These are phyloP conservation scores for Daldinia concentrica DNA, from an alignment of 495 filamentous ascomycete genomes.

Conservation along the genomic window DNA sequence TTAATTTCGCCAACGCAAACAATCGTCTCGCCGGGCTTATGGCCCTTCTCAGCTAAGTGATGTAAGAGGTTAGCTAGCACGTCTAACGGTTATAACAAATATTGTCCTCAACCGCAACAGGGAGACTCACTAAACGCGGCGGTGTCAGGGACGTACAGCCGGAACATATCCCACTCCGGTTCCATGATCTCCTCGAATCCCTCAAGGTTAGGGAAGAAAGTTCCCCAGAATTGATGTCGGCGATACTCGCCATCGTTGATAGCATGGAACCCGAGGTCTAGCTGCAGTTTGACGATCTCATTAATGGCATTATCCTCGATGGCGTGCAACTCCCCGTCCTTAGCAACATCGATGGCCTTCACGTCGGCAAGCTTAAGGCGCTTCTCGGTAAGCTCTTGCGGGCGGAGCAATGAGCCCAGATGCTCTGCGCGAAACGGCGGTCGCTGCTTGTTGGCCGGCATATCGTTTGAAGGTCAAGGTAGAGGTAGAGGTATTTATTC, in stretches of 20 bases:
- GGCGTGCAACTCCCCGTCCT: conserved; percentile 52
- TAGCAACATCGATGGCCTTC: conserved; percentile 44
- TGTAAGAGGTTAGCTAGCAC: conserved; percentile 16
- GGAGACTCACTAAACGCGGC: conserved; percentile 64
- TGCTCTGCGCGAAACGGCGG: conserved; percentile 80
- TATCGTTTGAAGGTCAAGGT: conserved; percentile 9
- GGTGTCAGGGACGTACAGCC: conserved; percentile 74
- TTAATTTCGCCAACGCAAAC: conserved; percentile 75
- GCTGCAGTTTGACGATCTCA: conserved; percentile 68
- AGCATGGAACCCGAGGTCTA: conserved; percentile 68
- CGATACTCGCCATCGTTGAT: conserved; percentile 77
- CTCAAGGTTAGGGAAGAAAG: conserved; percentile 73
- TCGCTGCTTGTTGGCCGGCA: conserved; percentile 57
- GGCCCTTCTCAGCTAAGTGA: conserved; percentile 61
- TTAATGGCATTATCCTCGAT: conserved; percentile 69
- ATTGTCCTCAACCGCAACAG: conserved; percentile 28
- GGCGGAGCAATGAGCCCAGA: conserved; percentile 74
- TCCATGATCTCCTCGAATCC: conserved; percentile 70
- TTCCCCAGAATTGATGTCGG: conserved; percentile 64
- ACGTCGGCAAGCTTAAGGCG: conserved; percentile 60
- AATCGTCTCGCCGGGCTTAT: conserved; percentile 72
- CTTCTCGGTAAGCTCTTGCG: conserved; percentile 65
- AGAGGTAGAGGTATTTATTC: not conserved
- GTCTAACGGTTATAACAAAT: not conserved
- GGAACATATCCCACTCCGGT: conserved; percentile 68